Evolutionary conservation across 345 rosid species (phyloP).

Genomic region (Diplotaxis tenuifolia): DNA sequence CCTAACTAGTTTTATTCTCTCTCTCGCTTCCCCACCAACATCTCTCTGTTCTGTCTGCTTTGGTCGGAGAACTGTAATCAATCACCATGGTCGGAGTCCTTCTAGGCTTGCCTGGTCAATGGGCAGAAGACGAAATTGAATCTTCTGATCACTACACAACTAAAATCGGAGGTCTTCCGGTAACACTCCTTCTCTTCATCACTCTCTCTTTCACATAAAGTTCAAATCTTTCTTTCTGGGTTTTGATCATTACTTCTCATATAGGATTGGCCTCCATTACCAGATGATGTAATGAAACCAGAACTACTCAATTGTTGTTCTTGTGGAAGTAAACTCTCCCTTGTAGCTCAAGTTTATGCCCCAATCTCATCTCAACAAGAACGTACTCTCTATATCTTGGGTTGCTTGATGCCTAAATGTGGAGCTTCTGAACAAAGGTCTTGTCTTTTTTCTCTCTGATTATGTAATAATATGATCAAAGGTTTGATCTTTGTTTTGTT

Average conservation of each 20-base stretch:
- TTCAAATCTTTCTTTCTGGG: not conserved
- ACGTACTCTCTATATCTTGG: slow-evolving; percentile 64
- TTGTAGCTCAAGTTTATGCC: slow-evolving; percentile 83
- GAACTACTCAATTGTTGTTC: slow-evolving; percentile 46
- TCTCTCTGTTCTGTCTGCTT: not conserved
- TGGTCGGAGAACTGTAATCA: not conserved
- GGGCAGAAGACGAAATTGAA: slow-evolving; percentile 73
- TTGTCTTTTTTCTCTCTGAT: not conserved
- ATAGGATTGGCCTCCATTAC: slow-evolving; percentile 89
- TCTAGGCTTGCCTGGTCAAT: slow-evolving; percentile 79
- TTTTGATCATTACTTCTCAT: not conserved
- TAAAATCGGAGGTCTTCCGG: slow-evolving; percentile 89
- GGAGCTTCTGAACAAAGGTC: slow-evolving; percentile 64
- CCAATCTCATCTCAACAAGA: slow-evolving; percentile 62
- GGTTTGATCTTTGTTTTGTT: not conserved
- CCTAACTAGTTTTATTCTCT: not conserved
- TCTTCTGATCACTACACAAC: slow-evolving; percentile 69
- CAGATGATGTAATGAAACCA: slow-evolving; percentile 39
- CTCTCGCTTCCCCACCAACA: not conserved
- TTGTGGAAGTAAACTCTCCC: slow-evolving; percentile 67
- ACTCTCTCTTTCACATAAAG: not conserved
- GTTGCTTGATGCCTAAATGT: slow-evolving; percentile 60
- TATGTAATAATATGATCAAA: slow-evolving; percentile 6
- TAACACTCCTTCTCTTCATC: slow-evolving; percentile 12
- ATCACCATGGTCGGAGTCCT: slow-evolving; percentile 40